These are phyloP conservation scores for Kregervanrija pseudodelftensis DNA, from an alignment of 805 yeast species.

Conservation along the genomic window DNA sequence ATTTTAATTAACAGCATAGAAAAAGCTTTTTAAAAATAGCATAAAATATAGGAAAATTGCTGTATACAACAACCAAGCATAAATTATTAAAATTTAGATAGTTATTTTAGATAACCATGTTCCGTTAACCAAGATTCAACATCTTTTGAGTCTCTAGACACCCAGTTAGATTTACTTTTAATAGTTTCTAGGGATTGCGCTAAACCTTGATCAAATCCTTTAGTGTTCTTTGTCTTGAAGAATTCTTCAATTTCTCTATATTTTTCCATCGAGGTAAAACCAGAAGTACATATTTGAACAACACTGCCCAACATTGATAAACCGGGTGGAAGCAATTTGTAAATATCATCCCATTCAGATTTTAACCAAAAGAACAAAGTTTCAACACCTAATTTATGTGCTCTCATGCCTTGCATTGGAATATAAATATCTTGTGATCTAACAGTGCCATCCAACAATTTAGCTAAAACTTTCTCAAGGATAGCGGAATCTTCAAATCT, in stretches of 20 bases:
- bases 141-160: conserved; percentile 38
- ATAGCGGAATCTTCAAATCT: conserved; percentile 32
- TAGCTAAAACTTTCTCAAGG: conserved; percentile 31
- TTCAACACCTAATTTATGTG: conserved; percentile 57
- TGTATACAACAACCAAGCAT: no score
- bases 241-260: conserved; percentile 37
- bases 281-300: conserved; percentile 48
- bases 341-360: conserved; percentile 63
- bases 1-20: no score
- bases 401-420: conserved; percentile 69
- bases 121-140: conserved; percentile 40
- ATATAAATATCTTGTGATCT: conserved; percentile 41
- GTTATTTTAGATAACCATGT: conserved; percentile 16
- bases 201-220: conserved; percentile 53
- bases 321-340: conserved; percentile 69
- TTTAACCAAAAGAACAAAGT: conserved; percentile 67
- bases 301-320: conserved; percentile 73
- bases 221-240: conserved; percentile 42
- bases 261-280: conserved; percentile 34
- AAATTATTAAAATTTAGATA: background rate
- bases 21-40: no score
- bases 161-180: conserved; percentile 48
- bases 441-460: conserved; percentile 62
- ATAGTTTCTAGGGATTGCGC: conserved; percentile 53
- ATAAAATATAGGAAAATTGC: no score